These are phyloP conservation scores for Cylindrotheca closterium DNA, from an alignment of 108 stramenopile genomes.

Conservation along the genomic window DNA sequence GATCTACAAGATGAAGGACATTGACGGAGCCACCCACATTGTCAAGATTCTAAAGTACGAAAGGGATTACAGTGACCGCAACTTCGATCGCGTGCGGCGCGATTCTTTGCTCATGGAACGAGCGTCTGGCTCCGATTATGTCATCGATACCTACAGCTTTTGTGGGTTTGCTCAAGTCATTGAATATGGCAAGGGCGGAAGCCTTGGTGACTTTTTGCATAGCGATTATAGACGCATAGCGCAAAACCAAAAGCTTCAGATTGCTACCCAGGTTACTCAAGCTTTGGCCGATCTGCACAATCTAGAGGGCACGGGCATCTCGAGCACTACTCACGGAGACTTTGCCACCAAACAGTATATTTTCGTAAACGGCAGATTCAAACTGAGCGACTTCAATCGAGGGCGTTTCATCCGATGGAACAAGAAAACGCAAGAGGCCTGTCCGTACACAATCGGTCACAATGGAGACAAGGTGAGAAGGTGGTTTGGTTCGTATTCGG, in stretches of 20 bases:
- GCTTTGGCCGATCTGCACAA: slow-evolving; percentile 49
- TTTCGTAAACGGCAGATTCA: slow-evolving; percentile 32
- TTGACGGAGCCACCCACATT: slow-evolving; percentile 20
- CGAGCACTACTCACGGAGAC: slow-evolving; percentile 68
- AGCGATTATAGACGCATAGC: slow-evolving; percentile 3
- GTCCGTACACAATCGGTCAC: slow-evolving; percentile 40
- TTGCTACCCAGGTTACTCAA: slow-evolving; percentile 37
- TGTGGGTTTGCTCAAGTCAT: slow-evolving; percentile 64
- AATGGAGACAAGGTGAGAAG: too few relatives aligned
- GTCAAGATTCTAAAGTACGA: slow-evolving; percentile 54
- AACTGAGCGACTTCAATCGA: slow-evolving; percentile 80
- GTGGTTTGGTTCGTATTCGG: too few relatives aligned
- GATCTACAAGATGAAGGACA: too few relatives aligned
- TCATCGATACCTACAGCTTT: slow-evolving; percentile 72
- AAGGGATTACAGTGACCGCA: slow-evolving; percentile 41
- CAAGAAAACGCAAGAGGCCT: slow-evolving; percentile 20
- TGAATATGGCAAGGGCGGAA: slow-evolving; percentile 62
- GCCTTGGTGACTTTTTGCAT: slow-evolving; percentile 26
- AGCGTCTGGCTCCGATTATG: slow-evolving; percentile 48
- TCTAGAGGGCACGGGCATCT: slow-evolving; percentile 29
- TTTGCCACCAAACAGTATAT: slow-evolving; percentile 55
- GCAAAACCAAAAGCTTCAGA: too few relatives aligned
- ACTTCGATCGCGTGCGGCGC: slow-evolving; percentile 62
- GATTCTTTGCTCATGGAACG: slow-evolving; percentile 81
- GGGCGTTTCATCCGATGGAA: slow-evolving; percentile 50